Evolutionary conservation across 2,329 filamentous ascomycete genomes (phyloP), one percentile per base, ranked within the genome.

Genomic region (Botryotinia globosa): DNA sequence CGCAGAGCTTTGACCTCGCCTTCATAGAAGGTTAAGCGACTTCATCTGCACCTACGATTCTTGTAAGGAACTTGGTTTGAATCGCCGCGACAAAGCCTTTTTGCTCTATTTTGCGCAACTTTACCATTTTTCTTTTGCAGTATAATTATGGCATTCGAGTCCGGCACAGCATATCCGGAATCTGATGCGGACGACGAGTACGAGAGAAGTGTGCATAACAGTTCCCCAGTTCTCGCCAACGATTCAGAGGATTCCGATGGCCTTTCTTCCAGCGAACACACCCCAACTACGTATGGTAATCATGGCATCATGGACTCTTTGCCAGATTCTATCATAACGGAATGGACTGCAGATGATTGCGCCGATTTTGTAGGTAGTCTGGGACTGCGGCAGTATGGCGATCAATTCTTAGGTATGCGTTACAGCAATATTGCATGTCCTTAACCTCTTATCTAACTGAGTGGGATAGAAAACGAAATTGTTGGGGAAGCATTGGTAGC

Each of bases 401-500:
- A 94, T 79, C 86, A 86, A 34, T 97, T 97, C 81, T 85, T 96
- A 82, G 93, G 94, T 97, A 85, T 79, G 90, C 72, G 73, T 59
- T 22, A 32, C 34, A 59, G 37, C 37, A 54, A 29, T 59, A 61
- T 72, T 48, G 32, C 29, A 42, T 63, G 45, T 34, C 59, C 39
- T 65, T 18, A 25, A 34, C 18, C 42, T 48, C 22, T 32, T 58
- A 68, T 72, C 70, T 72, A 72, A 72, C 39, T 68, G n/a, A 48
- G 44, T 78, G 74, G 73, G 72, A 72, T 81, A 96, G 96, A 98
- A 80, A 97, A 99, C 80, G 94, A 94, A 76, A 97, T 99, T 78
- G 91, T 94, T 54, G 96, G 96, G 76, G 94, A 98, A 81, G 95
- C 93, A 69, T 85, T 99, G 75, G 89, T 97, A 73, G 93, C 93